Evolutionary conservation across 345 rosid species (phyloP), one percentile per base, ranked within the genome.

Genomic region (Hibiscus syriacus): DNA sequence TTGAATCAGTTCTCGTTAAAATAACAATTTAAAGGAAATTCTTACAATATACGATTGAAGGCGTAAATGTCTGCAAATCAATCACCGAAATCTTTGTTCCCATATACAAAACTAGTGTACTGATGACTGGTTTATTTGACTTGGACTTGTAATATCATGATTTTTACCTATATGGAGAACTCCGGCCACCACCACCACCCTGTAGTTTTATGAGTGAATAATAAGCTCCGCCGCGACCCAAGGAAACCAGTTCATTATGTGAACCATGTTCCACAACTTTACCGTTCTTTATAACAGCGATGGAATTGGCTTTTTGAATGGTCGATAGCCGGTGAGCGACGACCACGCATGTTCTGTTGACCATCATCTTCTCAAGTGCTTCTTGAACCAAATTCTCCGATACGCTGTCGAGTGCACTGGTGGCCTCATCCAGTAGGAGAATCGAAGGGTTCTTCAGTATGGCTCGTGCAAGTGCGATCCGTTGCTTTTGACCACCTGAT

Each of bases 401-500:
- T 3, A 81, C 73, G 30, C 85, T 85, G 56, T 87, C 89, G 7
- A 85, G 83, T 16, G 92, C 92, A 67, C 97, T 86, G 0, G 97
- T 88, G 0, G 92, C 92, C 69, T 90, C 97, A 26, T 90, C 94
- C 23, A 90, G 74, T 38, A 88, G 72, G 10, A 90, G 79, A 78
- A 90, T 81, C 36, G 79, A 63, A 6, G 94, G 92, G 38, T 86
- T 72, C 77, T 88, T 88, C 46, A 86, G 67, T 6, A 90, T 88
- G 1, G 94, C 90, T 0, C 92, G 84, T 13, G 94, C 92, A 0
- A 88, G 76, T 5, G 94, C 94, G 2, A 88, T 76, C 74, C 90
- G 73, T 52, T 86, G 97, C 55, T 88, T 90, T 55, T 90, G 94
- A 27, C 97, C 94, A 56, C 92, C 92, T 3, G 87, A 84, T 58